These are phyloP conservation scores for Fusarium napiforme DNA, from an alignment of 2,329 filamentous ascomycete genomes.

Conservation along the genomic window DNA sequence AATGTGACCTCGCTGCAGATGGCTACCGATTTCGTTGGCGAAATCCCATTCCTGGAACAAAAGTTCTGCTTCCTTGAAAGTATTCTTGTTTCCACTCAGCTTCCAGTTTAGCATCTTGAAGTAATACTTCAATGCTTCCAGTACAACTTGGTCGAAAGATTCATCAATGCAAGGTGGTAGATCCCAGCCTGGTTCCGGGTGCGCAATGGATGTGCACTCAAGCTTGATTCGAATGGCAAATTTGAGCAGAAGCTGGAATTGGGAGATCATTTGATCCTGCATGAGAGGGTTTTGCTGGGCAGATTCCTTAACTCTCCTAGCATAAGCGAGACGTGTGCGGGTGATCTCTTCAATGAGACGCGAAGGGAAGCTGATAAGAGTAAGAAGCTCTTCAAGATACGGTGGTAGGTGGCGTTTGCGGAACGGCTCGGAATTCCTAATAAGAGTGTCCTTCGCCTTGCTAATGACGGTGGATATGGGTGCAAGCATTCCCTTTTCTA, in stretches of 20 bases:
- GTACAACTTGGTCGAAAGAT: constrained; percentile 89
- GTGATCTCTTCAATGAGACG: constrained; percentile 97
- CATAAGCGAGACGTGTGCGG: constrained; percentile 88
- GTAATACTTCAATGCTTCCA: constrained; percentile 96
- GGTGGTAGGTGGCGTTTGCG: constrained; percentile 90
- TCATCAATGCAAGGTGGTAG: constrained; percentile 96
- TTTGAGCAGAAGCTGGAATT: constrained; percentile 93
- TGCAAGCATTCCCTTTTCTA: constrained; percentile 80
- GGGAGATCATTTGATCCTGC: constrained; percentile 96
- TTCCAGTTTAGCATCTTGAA: constrained; percentile 99
- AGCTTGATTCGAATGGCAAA: constrained; percentile 93
- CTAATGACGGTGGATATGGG: constrained; percentile 87
- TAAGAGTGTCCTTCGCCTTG: constrained; percentile 93
- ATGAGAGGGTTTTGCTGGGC: constrained; percentile 92
- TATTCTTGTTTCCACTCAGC: constrained; percentile 96
- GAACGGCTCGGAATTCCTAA: constrained; percentile 85
- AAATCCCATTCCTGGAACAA: constrained; percentile 98
- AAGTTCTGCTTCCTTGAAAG: constrained; percentile 98
- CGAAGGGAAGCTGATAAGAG: constrained; percentile 96
- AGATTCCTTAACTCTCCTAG: constrained; percentile 94
- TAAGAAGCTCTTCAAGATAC: constrained; percentile 95
- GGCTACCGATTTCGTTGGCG: constrained; percentile 89
- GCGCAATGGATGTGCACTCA: constrained; percentile 84
- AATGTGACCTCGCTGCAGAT: constrained; percentile 92
- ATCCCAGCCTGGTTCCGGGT: constrained; percentile 93